A percentile compares a stretch with the other conserved stretches of the same genome.
Evolutionary conservation across 306 rosid species (phyloP).

Genomic region (Dalbergia oliveri): DNA sequence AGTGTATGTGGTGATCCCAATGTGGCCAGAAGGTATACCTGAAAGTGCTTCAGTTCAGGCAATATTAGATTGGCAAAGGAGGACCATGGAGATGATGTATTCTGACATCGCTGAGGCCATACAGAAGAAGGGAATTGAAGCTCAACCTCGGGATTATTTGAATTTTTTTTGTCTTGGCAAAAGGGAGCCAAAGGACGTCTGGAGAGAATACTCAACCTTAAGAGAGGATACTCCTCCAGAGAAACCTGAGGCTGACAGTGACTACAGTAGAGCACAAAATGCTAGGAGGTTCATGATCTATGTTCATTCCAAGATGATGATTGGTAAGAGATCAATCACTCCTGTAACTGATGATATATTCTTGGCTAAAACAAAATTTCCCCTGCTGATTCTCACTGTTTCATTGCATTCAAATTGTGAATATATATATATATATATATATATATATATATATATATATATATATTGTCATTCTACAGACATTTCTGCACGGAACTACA

Average conservation of each 20-base stretch:
- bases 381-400: background rate
- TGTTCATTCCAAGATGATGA: slow-evolving; percentile 95
- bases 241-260: slow-evolving; percentile 61
- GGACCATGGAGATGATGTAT: slow-evolving; percentile 91
- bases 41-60: slow-evolving; percentile 86
- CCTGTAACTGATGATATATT: background rate
- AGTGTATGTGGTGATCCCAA: slow-evolving; percentile 78
- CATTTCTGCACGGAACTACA: no score
- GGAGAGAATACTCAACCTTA: no score
- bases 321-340: slow-evolving; percentile 58
- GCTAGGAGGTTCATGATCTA: slow-evolving; percentile 87
- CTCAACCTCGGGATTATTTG: slow-evolving; percentile 68
- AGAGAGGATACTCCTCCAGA: slow-evolving; percentile 66
- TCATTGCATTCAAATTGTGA: background rate
- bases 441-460: background rate
- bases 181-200: slow-evolving; percentile 52
- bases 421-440: background rate
- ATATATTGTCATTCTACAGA: no score
- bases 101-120: slow-evolving; percentile 67
- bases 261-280: slow-evolving; percentile 67
- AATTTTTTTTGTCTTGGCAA: slow-evolving; percentile 90
- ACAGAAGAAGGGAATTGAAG: slow-evolving; percentile 47
- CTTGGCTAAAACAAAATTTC: background rate
- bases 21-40: slow-evolving; percentile 94
- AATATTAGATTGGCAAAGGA: slow-evolving; percentile 84